A percentile compares a stretch with the other conserved stretches of the same genome.
Evolutionary conservation across 805 yeast species (phyloP).

Genomic region (Candida boidinii): DNA sequence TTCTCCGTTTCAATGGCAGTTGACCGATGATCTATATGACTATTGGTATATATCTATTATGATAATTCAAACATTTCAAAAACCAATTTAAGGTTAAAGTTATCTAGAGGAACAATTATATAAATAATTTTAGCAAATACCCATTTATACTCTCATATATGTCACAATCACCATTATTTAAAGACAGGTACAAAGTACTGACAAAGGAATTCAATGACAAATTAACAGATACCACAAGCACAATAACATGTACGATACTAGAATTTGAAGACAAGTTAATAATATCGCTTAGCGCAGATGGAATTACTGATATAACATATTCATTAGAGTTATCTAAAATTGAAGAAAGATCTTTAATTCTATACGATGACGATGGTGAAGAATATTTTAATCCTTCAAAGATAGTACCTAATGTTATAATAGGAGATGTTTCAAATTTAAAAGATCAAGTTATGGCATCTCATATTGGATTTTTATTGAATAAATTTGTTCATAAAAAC

Average conservation of each 20-base stretch:
- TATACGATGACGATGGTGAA: slow-evolving; percentile 4
- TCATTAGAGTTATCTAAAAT: slow-evolving; percentile 27
- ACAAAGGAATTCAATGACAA: no score
- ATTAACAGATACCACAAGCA: no score
- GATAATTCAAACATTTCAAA: no score
- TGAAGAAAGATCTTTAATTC: slow-evolving; percentile 8
- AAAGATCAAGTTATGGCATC: slow-evolving; percentile 39
- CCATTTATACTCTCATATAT: no score
- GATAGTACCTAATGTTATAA: slow-evolving; percentile 23
- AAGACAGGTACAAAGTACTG: no score
- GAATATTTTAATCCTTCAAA: slow-evolving; percentile 13
- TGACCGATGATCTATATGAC: no score
- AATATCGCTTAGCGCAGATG: slow-evolving; percentile 31
- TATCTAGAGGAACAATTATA: no score
- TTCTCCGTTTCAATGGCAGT: no score
- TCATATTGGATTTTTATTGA: slow-evolving; percentile 37
- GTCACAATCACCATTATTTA: no score
- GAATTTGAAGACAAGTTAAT: slow-evolving; percentile 32
- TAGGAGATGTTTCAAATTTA: slow-evolving; percentile 36
- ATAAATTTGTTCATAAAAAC: slow-evolving; percentile 26
- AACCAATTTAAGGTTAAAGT: no score
- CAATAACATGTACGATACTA: slow-evolving; percentile 16
- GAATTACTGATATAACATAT: slow-evolving; percentile 39
- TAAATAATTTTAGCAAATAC: no score
- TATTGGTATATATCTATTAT: no score